phyloP scores from a whole-genome alignment of 352 stramenopile genomes.

The Aphanomyces astaci region DNA sequence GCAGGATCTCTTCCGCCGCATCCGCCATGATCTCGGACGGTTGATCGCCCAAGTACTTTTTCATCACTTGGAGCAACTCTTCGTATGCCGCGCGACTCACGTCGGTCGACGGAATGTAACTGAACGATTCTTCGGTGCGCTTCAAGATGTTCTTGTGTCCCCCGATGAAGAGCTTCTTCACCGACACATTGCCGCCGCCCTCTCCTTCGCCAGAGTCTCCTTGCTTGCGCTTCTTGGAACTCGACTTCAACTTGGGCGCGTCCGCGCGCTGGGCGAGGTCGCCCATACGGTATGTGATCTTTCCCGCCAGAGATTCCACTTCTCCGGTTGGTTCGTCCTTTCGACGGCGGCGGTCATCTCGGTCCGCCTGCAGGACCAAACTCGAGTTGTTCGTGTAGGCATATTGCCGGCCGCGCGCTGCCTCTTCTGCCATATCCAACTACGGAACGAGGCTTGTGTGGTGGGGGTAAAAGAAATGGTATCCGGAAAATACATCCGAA shows the following conservation, averaged over 20 bases:
- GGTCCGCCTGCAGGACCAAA: slow-evolving; percentile 88
- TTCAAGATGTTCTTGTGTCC: slow-evolving; percentile 24
- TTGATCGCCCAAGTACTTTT: slow-evolving; percentile 73
- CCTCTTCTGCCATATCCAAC: slow-evolving; percentile 78
- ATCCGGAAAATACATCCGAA: slow-evolving; percentile 8
- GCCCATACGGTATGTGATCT: slow-evolving; percentile 76
- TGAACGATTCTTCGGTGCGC: slow-evolving; percentile 40
- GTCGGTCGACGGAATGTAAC: slow-evolving; percentile 83
- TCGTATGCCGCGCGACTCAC: slow-evolving; percentile 87
- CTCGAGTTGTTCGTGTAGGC: slow-evolving; percentile 92
- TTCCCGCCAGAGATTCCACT: slow-evolving; percentile 74
- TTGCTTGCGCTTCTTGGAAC: slow-evolving; percentile 32
- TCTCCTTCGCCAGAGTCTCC: slow-evolving; percentile 14
- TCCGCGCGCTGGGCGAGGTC: slow-evolving; percentile 66
- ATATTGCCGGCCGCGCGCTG: slow-evolving; percentile 85
- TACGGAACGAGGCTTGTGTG: not conserved
- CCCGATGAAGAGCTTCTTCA: slow-evolving; percentile 45
- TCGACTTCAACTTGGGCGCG: slow-evolving; percentile 35
- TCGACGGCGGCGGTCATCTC: slow-evolving; percentile 41
- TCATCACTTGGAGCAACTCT: slow-evolving; percentile 74
- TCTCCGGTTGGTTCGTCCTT: slow-evolving; percentile 80
- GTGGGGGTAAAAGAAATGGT: not conserved
- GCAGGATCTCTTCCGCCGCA: slow-evolving; percentile 88
- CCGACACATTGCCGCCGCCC: slow-evolving; percentile 37
- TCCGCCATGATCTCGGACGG: slow-evolving; percentile 86